These are phyloP conservation scores for Curvularia sp. DNA, from an alignment of 2,329 filamentous ascomycete genomes.

Conservation along the genomic window DNA sequence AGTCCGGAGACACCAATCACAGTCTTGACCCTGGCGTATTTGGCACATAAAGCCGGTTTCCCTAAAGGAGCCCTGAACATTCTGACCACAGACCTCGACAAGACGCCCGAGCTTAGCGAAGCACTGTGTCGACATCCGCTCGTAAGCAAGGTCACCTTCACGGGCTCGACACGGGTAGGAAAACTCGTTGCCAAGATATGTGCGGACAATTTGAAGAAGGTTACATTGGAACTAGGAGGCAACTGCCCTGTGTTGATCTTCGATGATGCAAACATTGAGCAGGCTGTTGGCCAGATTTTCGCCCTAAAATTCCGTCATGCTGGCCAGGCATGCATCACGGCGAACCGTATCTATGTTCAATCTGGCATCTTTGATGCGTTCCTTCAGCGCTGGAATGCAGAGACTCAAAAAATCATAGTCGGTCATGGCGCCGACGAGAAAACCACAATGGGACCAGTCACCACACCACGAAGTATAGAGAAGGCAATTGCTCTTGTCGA, in stretches of 20 bases:
- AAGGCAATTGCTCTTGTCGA: conserved; percentile 67
- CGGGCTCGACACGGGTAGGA: conserved; percentile 64
- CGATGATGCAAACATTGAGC: conserved; percentile 67
- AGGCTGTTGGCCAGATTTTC: conserved; percentile 57
- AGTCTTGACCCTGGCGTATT: conserved; percentile 47
- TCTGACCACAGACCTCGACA: conserved; percentile 64
- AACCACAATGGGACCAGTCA: conserved; percentile 68
- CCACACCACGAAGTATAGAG: conserved; percentile 61
- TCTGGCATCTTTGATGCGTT: conserved; percentile 68
- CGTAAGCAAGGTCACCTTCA: conserved; percentile 69
- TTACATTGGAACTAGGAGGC: conserved; percentile 69
- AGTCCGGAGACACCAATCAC: conserved; percentile 53
- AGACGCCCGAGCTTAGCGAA: conserved; percentile 62
- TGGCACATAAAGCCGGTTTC: conserved; percentile 54
- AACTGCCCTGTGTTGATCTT: conserved; percentile 72
- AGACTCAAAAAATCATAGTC: conserved; percentile 62
- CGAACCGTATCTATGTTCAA: conserved; percentile 71
- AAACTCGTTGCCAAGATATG: conserved; percentile 68
- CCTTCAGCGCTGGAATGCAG: conserved; percentile 59
- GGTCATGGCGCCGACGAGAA: conserved; percentile 66
- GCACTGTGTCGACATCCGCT: conserved; percentile 64
- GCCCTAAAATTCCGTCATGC: conserved; percentile 65
- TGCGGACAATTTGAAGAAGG: conserved; percentile 67
- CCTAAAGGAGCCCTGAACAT: conserved; percentile 67
- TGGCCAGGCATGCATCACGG: conserved; percentile 70